Evolutionary conservation across 805 yeast genomes (phyloP).

Genomic region (Spathaspora gorwiae): DNA sequence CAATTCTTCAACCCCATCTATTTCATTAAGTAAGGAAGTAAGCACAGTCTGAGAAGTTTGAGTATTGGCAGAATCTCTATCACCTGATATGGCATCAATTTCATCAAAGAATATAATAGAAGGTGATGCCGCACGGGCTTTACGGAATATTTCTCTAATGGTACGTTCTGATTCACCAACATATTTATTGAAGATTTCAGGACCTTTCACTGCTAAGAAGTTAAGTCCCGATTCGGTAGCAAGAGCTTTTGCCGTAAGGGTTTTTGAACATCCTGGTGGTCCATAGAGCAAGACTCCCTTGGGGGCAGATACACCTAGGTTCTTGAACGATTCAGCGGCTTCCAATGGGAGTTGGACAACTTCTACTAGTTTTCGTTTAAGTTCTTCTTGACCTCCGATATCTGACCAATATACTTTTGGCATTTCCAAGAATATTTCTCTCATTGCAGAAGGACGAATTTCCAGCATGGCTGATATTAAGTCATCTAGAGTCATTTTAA

Average conservation of each 20-base stretch:
- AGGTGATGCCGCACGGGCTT: slow-evolving; percentile 94
- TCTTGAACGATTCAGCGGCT: slow-evolving; percentile 69
- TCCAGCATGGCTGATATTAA: slow-evolving; percentile 69
- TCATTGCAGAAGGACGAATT: slow-evolving; percentile 95
- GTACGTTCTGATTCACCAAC: slow-evolving; percentile 95
- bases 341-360: slow-evolving; percentile 89
- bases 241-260: slow-evolving; percentile 88
- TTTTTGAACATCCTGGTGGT: slow-evolving; percentile 98
- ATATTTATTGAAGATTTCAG: slow-evolving; percentile 89
- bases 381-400: slow-evolving; percentile 88
- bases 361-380: slow-evolving; percentile 78
- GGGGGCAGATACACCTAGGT: slow-evolving; percentile 84
- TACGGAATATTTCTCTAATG: slow-evolving; percentile 86
- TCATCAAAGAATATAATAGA: slow-evolving; percentile 94
- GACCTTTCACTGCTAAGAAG: slow-evolving; percentile 93
- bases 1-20: slow-evolving; percentile 94
- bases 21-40: slow-evolving; percentile 87
- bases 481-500: slow-evolving; percentile 52
- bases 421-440: slow-evolving; percentile 89
- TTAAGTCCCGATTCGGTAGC: slow-evolving; percentile 95
- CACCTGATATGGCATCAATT: slow-evolving; percentile 86
- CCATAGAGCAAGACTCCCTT: slow-evolving; percentile 92
- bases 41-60: slow-evolving; percentile 79
- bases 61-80: slow-evolving; percentile 61
- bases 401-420: slow-evolving; percentile 93